Conservation (phyloP, 257 asterid genomes). For the Penstemon newberryi region DNA sequence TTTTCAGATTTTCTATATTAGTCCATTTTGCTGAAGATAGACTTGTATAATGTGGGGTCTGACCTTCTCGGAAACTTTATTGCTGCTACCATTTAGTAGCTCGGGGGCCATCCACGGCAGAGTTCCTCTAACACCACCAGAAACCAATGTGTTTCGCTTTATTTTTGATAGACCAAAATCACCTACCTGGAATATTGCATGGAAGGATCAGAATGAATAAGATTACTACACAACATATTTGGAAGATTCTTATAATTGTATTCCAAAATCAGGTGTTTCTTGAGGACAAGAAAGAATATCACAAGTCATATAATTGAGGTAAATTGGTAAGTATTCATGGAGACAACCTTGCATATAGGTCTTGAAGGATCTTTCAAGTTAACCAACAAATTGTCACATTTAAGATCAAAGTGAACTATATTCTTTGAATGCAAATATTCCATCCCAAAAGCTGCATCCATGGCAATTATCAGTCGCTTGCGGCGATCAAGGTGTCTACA, state of each 20-base stretch:
- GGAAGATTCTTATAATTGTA: too few relatives aligned
- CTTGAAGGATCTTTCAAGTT: conserved; percentile 81
- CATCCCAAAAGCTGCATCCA: conserved; percentile 96
- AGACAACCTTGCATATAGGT: conserved; percentile 80
- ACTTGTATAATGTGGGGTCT: not conserved
- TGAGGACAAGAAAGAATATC: not conserved
- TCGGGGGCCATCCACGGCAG: too few relatives aligned
- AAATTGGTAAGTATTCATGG: not conserved
- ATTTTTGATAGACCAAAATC: too few relatives aligned
- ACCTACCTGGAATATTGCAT: too few relatives aligned
- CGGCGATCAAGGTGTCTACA: conserved; percentile 57
- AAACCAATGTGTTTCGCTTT: too few relatives aligned
- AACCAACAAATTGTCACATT: conserved; percentile 83
- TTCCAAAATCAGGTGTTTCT: not conserved
- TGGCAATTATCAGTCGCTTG: conserved; percentile 72
- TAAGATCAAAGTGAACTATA: conserved; percentile 87
- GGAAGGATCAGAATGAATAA: too few relatives aligned
- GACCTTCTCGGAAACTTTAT: too few relatives aligned
- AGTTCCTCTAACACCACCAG: too few relatives aligned
- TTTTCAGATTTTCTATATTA: not conserved
- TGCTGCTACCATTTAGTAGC: too few relatives aligned
- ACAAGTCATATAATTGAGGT: not conserved
- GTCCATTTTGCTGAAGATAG: not conserved
- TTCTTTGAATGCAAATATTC: conserved; percentile 88
- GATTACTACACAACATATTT: too few relatives aligned